These are phyloP conservation scores for Xylariaceae sp. DNA, from an alignment of 2,329 filamentous ascomycete species.

Conservation along the genomic window DNA sequence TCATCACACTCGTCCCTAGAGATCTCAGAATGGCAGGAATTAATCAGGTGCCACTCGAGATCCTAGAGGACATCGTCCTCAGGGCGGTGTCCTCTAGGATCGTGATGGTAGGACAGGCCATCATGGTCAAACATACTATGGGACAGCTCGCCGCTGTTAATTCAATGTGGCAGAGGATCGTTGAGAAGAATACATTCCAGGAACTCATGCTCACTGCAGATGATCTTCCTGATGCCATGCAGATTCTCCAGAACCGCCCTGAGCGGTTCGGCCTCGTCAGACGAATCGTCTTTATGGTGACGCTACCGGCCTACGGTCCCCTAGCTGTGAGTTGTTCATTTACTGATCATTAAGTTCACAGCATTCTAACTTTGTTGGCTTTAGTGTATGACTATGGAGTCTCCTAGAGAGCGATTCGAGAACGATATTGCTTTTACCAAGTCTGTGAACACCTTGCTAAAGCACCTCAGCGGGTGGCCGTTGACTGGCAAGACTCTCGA, in stretches of 20 bases:
- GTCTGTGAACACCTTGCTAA: slow-evolving; percentile 6
- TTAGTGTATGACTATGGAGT: slow-evolving; percentile 13
- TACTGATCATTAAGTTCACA: neutral
- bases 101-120: neutral
- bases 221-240: neutral
- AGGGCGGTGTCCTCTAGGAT: neutral
- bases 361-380: neutral
- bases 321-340: slow-evolving; percentile 1
- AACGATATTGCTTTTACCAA: slow-evolving; percentile 20
- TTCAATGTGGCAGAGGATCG: slow-evolving; percentile 10
- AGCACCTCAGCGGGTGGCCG: slow-evolving; percentile 14
- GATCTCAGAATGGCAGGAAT: slow-evolving; percentile 3
- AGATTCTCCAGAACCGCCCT: neutral
- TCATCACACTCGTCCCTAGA: too few relatives aligned
- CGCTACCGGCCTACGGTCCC: slow-evolving; percentile 4
- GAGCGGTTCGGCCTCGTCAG: slow-evolving; percentile 19
- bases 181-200: slow-evolving; percentile 14
- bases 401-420: neutral
- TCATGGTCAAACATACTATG: too few relatives aligned
- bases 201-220: neutral
- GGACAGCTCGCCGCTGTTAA: slow-evolving; percentile 14
- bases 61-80: slow-evolving; percentile 21
- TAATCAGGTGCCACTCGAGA: slow-evolving; percentile 11
- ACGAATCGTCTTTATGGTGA: neutral
- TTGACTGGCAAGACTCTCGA: slow-evolving; percentile 11